Percentiles rank a stretch among this genome's conserved stretches.
Conservation (phyloP, 176 grass and related monocot genomes). For the Eleusine coracana region DNA sequence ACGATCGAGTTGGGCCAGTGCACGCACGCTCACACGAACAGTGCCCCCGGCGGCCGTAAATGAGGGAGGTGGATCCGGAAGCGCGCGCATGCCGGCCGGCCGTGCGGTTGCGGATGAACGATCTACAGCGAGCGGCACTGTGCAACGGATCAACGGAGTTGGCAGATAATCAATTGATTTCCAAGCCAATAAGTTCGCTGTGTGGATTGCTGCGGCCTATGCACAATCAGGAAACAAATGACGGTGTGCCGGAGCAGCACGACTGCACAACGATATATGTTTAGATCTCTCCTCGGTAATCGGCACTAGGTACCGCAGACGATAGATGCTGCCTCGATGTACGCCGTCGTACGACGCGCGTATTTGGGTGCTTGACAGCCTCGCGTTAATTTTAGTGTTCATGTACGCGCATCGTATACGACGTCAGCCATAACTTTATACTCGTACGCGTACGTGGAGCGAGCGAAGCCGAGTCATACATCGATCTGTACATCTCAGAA, state of each 20-base stretch:
- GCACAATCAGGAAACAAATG: background rate
- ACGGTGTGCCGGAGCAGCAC: background rate
- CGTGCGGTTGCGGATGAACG: background rate
- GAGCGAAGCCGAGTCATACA: too few species aligned
- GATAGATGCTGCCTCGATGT: background rate
- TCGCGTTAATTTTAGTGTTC: background rate
- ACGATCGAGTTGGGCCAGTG: background rate
- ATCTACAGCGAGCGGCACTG: background rate
- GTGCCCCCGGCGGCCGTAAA: background rate
- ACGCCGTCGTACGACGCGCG: background rate
- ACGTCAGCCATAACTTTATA: background rate
- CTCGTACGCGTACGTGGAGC: background rate
- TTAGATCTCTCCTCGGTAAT: too few species aligned
- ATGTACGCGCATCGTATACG: background rate
- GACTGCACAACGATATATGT: slow-evolving; percentile 1
- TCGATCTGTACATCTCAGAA: too few species aligned
- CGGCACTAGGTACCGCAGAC: too few species aligned
- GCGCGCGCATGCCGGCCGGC: background rate
- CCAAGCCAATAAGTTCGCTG: too few species aligned
- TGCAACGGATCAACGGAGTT: background rate
- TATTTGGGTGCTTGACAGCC: background rate
- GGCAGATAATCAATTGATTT: too few species aligned
- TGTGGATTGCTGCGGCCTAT: too few species aligned
- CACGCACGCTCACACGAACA: background rate
- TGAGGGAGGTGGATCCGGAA: background rate